These are phyloP conservation scores for Quercus robur DNA, from an alignment of 306 rosid genomes.

Conservation along the genomic window DNA sequence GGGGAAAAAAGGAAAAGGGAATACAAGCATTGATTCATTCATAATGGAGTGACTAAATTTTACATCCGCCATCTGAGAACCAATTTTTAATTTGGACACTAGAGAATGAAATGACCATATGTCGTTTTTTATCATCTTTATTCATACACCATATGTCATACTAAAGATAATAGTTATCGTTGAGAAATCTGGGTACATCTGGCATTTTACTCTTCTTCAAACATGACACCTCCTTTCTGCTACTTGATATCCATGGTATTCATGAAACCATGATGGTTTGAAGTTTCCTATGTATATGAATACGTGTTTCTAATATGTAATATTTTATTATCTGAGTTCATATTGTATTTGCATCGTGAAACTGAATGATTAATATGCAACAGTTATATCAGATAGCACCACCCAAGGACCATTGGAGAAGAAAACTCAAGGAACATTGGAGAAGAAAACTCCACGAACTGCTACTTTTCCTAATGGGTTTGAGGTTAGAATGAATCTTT, in stretches of 20 bases:
- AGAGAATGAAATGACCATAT: too few relatives aligned
- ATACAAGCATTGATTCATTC: too few relatives aligned
- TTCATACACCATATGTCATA: background rate
- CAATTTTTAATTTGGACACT: too few relatives aligned
- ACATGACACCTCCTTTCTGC: background rate
- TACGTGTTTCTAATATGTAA: background rate
- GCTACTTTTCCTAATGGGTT: slow-evolving; percentile 83
- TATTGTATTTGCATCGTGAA: slow-evolving; percentile 9
- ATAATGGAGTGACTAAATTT: too few relatives aligned
- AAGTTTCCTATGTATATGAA: background rate
- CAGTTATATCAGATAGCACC: slow-evolving; percentile 45
- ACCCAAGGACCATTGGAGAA: slow-evolving; percentile 44
- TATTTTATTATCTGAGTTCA: background rate
- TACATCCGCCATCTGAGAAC: background rate
- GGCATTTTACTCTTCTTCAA: background rate
- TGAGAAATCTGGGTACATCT: slow-evolving; percentile 1
- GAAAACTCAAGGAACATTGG: slow-evolving; percentile 36
- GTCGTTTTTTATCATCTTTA: background rate
- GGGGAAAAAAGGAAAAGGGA: background rate
- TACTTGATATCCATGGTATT: too few relatives aligned
- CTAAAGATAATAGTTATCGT: background rate
- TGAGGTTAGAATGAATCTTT: slow-evolving; percentile 61
- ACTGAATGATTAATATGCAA: slow-evolving; percentile 16
- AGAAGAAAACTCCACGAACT: slow-evolving; percentile 46
- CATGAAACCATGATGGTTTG: background rate